Conservation (phyloP, 2,329 filamentous ascomycete genomes). For the Ophiocordyceps camponoti-saundersi region DNA sequence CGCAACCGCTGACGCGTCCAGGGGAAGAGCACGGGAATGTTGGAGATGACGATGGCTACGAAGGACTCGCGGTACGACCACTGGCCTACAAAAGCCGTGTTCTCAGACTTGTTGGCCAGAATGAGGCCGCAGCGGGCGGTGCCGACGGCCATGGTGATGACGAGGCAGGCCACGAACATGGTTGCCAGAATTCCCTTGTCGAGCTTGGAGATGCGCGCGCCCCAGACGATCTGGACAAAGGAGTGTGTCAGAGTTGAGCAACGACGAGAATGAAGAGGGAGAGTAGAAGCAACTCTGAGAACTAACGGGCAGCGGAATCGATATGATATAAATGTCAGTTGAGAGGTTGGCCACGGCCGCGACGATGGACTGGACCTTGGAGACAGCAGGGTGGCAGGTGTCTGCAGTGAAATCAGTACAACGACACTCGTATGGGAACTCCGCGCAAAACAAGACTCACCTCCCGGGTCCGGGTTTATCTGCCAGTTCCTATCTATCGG, state of each 20-base stretch:
- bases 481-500: slow-evolving; percentile 39
- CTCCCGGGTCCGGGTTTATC: slow-evolving; percentile 38
- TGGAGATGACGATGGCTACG: slow-evolving; percentile 19
- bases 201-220: slow-evolving; percentile 12
- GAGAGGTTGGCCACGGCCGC: slow-evolving; percentile 31
- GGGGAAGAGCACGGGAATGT: background rate
- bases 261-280: background rate
- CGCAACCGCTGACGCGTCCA: background rate
- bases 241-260: background rate
- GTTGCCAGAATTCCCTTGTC: slow-evolving; percentile 20
- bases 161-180: slow-evolving; percentile 20
- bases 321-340: slow-evolving; percentile 40
- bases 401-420: slow-evolving; percentile 8
- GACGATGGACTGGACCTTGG: slow-evolving; percentile 30
- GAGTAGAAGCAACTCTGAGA: background rate
- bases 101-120: slow-evolving; percentile 11
- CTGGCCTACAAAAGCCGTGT: background rate
- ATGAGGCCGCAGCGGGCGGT: slow-evolving; percentile 20
- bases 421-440: background rate
- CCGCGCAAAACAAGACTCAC: slow-evolving; percentile 15
- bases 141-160: slow-evolving; percentile 18
- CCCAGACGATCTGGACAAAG: slow-evolving; percentile 20
- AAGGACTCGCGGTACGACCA: slow-evolving; percentile 24
- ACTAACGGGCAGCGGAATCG: slow-evolving; percentile 29
- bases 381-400: slow-evolving; percentile 28